Percentiles rank a stretch among this genome's conserved stretches.
phyloP scores from a whole-genome alignment of 306 rosid species.

The Comarum palustre region DNA sequence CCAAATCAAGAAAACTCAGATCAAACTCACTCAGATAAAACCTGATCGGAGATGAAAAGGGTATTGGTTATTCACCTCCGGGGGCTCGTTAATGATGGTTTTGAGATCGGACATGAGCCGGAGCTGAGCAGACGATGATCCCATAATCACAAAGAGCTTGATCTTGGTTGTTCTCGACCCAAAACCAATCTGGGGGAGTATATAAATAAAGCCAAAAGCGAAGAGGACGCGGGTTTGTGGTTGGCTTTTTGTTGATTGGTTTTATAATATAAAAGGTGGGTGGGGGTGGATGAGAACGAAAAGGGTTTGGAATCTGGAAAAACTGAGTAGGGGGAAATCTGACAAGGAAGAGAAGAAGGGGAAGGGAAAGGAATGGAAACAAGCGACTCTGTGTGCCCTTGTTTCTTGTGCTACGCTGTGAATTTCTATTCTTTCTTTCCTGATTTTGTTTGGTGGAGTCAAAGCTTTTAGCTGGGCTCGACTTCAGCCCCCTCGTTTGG shows the following conservation, averaged over 20 bases:
- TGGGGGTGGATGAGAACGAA: neutral
- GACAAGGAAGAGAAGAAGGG: slow-evolving; percentile 17
- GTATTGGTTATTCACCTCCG: slow-evolving; percentile 9
- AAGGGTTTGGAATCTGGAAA: slow-evolving; percentile 3
- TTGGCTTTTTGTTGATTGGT: neutral
- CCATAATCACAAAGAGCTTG: slow-evolving; percentile 15
- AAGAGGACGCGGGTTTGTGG: neutral
- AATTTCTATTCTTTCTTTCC: neutral
- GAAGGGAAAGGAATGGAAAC: neutral
- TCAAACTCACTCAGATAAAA: neutral
- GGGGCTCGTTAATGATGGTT: slow-evolving; percentile 25
- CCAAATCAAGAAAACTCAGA: neutral
- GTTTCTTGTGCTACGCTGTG: neutral
- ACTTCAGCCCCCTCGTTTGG: neutral
- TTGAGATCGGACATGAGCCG: slow-evolving; percentile 35
- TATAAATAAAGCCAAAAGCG: neutral
- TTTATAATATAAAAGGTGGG: neutral
- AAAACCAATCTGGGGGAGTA: neutral
- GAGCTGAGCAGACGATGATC: slow-evolving; percentile 29
- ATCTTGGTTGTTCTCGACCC: neutral
- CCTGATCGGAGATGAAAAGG: neutral
- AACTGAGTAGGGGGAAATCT: slow-evolving; percentile 3
- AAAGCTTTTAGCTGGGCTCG: neutral
- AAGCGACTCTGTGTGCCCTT: neutral
- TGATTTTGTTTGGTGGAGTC: neutral